Evolutionary conservation across 768 basidiomycete species (phyloP), one percentile per base, ranked within the genome.

Genomic region (Saitozyma sp.): DNA sequence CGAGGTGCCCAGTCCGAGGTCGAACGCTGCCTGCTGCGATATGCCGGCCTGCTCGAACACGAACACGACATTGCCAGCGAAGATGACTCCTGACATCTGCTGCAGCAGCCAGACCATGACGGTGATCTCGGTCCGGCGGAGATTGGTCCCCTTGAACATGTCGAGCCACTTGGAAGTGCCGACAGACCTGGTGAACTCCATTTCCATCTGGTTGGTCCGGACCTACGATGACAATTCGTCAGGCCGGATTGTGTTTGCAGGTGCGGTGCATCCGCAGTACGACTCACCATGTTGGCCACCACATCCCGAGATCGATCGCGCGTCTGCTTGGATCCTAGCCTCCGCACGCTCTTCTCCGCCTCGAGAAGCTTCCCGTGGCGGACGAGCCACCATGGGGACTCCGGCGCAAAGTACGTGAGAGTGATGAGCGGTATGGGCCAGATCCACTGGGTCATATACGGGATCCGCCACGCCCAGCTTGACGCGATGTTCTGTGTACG

Each of bases 51-150:
- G 54, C 56, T 71, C 65, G 17, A 73, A 59, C 57, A 75, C 72
- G 37, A 75, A 73, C 13, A 77, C 74, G 53, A 71, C 77, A 59
- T 78, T 73, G 49, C 40, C 40, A n/a, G 72, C 74, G 53, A 73
- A 71, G 40, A 76, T 58, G 61, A 71, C 72, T n/a, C 53, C 53
- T 3, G 53, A 19, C 51, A 52, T 20, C 9, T 40, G 29, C 54
- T 74, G 59, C 16, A 67, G 57, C 66, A 67, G 61, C 66, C 64
- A 55, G 38, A 63, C 55, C 29, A 62, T 52, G n/a, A 79, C 65
- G 20, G 71, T 92, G 78, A 92, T 79, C 62, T 80, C 79, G 20
- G 80, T 81, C 16, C 81, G 66, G 14, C 81, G 63, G 60, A 3
- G 64, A 57, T 82, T 76, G 54, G 68, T 66, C 0, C 77, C 76